Evolutionary conservation across 1,139 yeast genomes (phyloP).

Genomic region (Candida buenavistaensis): DNA sequence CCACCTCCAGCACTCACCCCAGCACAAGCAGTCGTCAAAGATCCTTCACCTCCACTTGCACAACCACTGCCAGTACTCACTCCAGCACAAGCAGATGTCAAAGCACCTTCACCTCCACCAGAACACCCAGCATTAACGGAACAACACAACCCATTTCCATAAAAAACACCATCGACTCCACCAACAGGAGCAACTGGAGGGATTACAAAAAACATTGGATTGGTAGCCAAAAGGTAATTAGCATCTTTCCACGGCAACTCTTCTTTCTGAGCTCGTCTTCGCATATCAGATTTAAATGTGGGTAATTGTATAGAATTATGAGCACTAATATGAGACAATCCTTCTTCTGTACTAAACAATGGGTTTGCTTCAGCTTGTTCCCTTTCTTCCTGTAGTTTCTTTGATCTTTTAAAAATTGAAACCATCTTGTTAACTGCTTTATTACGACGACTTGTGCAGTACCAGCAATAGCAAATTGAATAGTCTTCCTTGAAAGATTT

Average conservation of each 20-base stretch:
- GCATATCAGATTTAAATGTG: background rate
- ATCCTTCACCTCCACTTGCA: no score
- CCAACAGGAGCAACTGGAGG: no score
- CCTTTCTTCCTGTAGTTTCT: background rate
- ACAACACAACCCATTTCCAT: no score
- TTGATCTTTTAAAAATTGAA: background rate
- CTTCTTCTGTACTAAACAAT: background rate
- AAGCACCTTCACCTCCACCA: no score
- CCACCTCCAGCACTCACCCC: no score
- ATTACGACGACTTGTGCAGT: constrained; percentile 10
- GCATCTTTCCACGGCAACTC: constrained; percentile 2
- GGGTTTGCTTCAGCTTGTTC: background rate
- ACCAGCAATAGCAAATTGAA: constrained; percentile 17
- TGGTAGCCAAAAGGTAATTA: background rate
- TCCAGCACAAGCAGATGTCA: no score
- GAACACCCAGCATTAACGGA: no score
- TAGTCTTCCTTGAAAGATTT: constrained; percentile 13
- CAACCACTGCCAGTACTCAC: no score
- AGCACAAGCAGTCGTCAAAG: no score
- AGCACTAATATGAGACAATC: constrained; percentile 19
- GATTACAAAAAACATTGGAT: no score
- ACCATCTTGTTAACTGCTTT: background rate
- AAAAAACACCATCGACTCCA: no score
- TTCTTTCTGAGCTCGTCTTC: constrained; percentile 1
- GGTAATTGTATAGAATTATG: constrained; percentile 19